These are phyloP conservation scores for Marasmius fiardii DNA, from an alignment of 1,284 basidiomycete species.

Conservation along the genomic window DNA sequence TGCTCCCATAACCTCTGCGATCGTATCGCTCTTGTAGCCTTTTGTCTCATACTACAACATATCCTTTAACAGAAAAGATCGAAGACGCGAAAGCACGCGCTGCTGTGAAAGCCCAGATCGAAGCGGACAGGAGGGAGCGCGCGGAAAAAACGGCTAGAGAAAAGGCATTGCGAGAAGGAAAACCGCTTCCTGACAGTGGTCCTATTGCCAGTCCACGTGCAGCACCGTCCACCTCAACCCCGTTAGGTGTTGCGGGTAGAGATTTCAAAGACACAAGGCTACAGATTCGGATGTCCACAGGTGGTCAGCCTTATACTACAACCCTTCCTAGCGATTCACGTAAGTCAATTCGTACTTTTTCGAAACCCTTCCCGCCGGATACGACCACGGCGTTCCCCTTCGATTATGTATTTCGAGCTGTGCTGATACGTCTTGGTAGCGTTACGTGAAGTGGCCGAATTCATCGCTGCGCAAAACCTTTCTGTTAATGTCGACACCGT, in stretches of 20 bases:
- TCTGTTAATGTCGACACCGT: conserved; percentile 73
- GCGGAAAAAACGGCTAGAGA: conserved; percentile 85
- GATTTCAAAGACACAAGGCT: conserved; percentile 83
- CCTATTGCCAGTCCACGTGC: conserved; percentile 34
- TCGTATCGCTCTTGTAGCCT: not conserved
- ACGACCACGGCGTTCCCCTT: too few relatives aligned
- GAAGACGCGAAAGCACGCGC: conserved; percentile 83
- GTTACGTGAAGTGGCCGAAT: conserved; percentile 83
- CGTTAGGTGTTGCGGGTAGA: conserved; percentile 51
- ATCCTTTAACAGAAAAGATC: conserved; percentile 77
- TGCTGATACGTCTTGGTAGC: conserved; percentile 38
- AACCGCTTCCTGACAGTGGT: conserved; percentile 35
- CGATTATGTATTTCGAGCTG: too few relatives aligned
- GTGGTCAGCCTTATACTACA: conserved; percentile 77
- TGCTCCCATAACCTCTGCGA: not conserved
- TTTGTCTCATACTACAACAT: not conserved
- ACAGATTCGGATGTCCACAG: conserved; percentile 79
- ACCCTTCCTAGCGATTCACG: conserved; percentile 78
- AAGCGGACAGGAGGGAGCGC: conserved; percentile 87
- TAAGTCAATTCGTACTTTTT: conserved; percentile 35
- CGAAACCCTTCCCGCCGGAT: not conserved
- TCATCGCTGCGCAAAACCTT: conserved; percentile 70
- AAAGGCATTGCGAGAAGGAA: conserved; percentile 83
- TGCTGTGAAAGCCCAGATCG: conserved; percentile 88
- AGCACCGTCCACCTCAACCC: conserved; percentile 31